Percentiles rank a stretch among this genome's conserved stretches.
phyloP scores from a whole-genome alignment of 2,329 filamentous ascomycete genomes.

The Tympanopsis confertula region DNA sequence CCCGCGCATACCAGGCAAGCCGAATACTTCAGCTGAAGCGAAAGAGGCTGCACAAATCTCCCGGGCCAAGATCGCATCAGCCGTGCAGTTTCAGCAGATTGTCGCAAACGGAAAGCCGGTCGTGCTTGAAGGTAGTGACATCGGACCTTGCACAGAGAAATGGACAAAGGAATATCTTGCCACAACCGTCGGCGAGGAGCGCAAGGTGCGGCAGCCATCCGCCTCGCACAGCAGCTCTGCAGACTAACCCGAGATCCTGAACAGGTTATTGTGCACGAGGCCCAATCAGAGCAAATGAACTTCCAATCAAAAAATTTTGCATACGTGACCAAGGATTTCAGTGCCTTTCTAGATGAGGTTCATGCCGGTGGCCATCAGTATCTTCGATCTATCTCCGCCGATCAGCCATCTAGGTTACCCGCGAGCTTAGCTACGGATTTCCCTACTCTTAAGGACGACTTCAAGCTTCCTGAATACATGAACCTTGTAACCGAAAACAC shows the following conservation, averaged over 20 bases:
- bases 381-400: constrained; percentile 63
- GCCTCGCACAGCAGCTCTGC: not conserved
- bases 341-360: constrained; percentile 51
- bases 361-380: constrained; percentile 54
- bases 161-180: constrained; percentile 65
- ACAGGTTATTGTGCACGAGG: constrained; percentile 65
- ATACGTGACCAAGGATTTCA: constrained; percentile 60
- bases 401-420: constrained; percentile 56
- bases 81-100: constrained; percentile 46
- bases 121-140: constrained; percentile 51
- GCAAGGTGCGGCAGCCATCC: constrained; percentile 32
- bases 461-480: constrained; percentile 53
- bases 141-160: constrained; percentile 53
- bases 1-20: constrained; percentile 3
- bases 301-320: constrained; percentile 75
- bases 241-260: constrained; percentile 4
- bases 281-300: constrained; percentile 56
- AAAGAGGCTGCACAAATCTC: constrained; percentile 26
- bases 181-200: constrained; percentile 44
- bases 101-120: constrained; percentile 46
- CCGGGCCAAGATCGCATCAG: constrained; percentile 36
- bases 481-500: constrained; percentile 43
- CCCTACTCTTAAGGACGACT: constrained; percentile 56
- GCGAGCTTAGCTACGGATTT: constrained; percentile 65
- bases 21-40: not conserved